These are phyloP conservation scores for Porosira glacialis DNA, from an alignment of 352 stramenopile species.

Conservation along the genomic window DNA sequence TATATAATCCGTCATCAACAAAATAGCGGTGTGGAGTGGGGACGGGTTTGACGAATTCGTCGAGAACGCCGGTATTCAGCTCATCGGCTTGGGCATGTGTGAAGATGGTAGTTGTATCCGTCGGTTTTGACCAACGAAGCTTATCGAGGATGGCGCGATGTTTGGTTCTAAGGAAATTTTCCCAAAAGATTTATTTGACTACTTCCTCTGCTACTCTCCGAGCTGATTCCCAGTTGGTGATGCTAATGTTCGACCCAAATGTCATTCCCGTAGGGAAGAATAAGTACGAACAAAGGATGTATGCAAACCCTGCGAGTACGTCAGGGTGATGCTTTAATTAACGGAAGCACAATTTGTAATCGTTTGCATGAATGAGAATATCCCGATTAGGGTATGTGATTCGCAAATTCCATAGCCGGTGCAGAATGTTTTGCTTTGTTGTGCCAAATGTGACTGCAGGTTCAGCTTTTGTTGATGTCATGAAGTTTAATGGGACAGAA, in stretches of 20 bases:
- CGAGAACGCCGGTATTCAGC: conserved; percentile 2
- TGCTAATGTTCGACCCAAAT: conserved; percentile 24
- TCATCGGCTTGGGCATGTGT: not conserved
- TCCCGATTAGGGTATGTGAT: conserved; percentile 22
- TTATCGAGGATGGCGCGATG: conserved; percentile 22
- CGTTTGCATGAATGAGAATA: conserved; percentile 31
- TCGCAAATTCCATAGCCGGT: conserved; percentile 23
- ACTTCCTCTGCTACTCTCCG: conserved; percentile 6
- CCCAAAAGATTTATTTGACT: conserved; percentile 16
- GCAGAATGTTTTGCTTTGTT: conserved; percentile 2
- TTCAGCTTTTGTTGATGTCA: conserved; percentile 24
- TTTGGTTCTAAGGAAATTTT: conserved; percentile 5
- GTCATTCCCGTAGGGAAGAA: conserved; percentile 7
- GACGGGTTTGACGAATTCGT: not conserved
- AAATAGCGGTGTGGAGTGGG: conserved; percentile 27
- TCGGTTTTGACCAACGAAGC: conserved; percentile 3
- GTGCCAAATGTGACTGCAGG: conserved; percentile 17
- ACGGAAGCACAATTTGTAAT: conserved; percentile 35
- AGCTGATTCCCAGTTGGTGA: conserved; percentile 13
- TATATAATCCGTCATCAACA: conserved; percentile 33
- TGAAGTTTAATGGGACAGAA: conserved; percentile 29
- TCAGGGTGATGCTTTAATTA: conserved; percentile 43
- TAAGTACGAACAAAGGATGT: conserved; percentile 6
- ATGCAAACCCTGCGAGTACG: conserved; percentile 27
- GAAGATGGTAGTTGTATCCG: not conserved